Percentiles rank a stretch among this genome's conserved stretches.
These are phyloP conservation scores for Theobroma cacao DNA, from an alignment of 345 rosid genomes.

Conservation along the genomic window DNA sequence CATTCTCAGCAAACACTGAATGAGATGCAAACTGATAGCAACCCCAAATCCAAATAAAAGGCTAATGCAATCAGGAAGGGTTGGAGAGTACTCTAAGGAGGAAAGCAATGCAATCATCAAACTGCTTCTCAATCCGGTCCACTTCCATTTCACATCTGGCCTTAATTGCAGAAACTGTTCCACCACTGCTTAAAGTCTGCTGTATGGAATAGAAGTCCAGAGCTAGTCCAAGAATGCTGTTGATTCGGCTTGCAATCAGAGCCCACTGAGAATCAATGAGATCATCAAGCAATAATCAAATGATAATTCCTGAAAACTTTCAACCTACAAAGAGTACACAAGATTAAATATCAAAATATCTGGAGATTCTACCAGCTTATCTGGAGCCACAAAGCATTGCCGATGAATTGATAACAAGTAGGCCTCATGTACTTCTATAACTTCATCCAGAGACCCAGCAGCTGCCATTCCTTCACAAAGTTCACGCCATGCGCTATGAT, in stretches of 20 bases:
- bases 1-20: background rate
- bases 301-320: constrained; percentile 7
- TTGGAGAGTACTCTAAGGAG: constrained; percentile 74
- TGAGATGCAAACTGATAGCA: background rate
- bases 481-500: constrained; percentile 96
- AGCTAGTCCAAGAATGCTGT: constrained; percentile 83
- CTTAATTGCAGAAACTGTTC: constrained; percentile 73
- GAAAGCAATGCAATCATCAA: constrained; percentile 88
- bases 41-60: constrained; percentile 6
- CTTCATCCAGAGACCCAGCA: constrained; percentile 93
- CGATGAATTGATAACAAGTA: constrained; percentile 90
- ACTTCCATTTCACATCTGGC: constrained; percentile 85
- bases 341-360: constrained; percentile 6
- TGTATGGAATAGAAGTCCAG: constrained; percentile 88
- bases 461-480: constrained; percentile 84
- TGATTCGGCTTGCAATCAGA: constrained; percentile 87
- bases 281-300: constrained; percentile 7
- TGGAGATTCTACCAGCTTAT: constrained; percentile 65
- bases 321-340: constrained; percentile 5
- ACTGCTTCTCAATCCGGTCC: constrained; percentile 77
- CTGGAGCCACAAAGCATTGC: constrained; percentile 97
- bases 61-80: background rate
- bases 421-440: constrained; percentile 93
- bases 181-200: constrained; percentile 74
- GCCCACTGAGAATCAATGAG: constrained; percentile 62